Evolutionary conservation across 2,329 filamentous ascomycete genomes (phyloP), one percentile per base, ranked within the genome.

Genomic region (Endothia cerciana): DNA sequence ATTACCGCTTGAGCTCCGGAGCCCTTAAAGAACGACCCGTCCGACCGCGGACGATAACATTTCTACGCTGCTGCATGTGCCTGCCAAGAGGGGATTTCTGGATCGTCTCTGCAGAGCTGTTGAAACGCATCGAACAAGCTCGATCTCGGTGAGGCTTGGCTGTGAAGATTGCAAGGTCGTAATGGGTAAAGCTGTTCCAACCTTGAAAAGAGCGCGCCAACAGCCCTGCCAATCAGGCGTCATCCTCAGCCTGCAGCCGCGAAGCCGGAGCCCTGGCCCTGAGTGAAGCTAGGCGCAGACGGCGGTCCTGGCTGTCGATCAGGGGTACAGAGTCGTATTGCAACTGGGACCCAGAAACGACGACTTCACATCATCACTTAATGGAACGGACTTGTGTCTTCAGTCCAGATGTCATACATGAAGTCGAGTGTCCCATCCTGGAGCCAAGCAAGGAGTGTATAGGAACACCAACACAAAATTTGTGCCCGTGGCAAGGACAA

Each of bases 241-340:
- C 51, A 33, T 65, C 61, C 36, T 62, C 63, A 65, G 63, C 63
- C 58, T 28, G 55, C 38, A 58, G 28, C 51, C 51, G 51, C 17
- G 30, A 19, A 55, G 17, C 51, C 51, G 28, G 36, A 55, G 43
- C 45, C n/a, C 36, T 57, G 25, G 56, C 49, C 36, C 22, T 55
- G 43, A 7, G 57, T 19, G 6, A n/a, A 57, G 49, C 49, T 60
- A 57, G 43, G 64, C 60, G 56, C 56, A 59, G 49, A 62, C 28
- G 45, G 49, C 51, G 57, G 61, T 38, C 65, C 64, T 57, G 58
- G 61, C 30, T 64, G 62, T 43, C 62, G 65, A 66, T 66, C 65
- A 62, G 60, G 60, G 60, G 49, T 30, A 8, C 51, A 56, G 38
- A 30, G 61, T 63, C 40, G 51, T 38, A 56, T 45, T 63, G 61